Base-by-base conservation (phyloP, 1,284 basidiomycete genomes). In the Ustilago nuda region DNA sequence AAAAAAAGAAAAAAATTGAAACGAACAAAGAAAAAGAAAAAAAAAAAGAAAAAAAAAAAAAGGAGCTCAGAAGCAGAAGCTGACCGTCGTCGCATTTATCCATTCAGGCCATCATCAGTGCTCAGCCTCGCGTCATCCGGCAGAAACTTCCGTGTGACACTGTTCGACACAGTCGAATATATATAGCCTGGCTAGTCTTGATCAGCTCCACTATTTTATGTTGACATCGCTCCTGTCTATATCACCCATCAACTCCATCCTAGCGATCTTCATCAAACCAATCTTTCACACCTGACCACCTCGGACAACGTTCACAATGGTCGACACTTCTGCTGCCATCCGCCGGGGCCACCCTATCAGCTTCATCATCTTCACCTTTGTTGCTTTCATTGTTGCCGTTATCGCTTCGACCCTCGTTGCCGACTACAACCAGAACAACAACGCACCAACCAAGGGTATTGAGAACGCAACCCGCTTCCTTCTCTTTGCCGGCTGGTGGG, bases 401-500 rank as follows among this genome's bases (percentile, higher is more conserved):
- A 84, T 85, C 43, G 74, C 84, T 23, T 83, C 83, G 37, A 66
- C 67, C 11, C 61, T 85, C 35, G 77, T 79, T 12, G 54, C 72
- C 35, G 73, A 83, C 75, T 84, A 81, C 73, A 82, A 84, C 69
- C 41, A n/a, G n/a, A 66, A 82, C 76, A 65, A 73, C 68, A 70
- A 84, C 36, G 59, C 78, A 4, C 62, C 65, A 17, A 64, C 56
- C 52, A 32, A 5, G 36, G 60, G 69, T 36, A 69, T 80, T 51
- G 73, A 79, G 48, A 77, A 78, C 52, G 61, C 69, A 30, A 79
- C 83, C 37, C 79, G 80, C 36, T 85, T 81, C 74, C 63, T 80
- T 33, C 64, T 84, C 64, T 85, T 85, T 46, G 66, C 71, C 37
- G 81, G 81, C 37, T 85, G 84, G 84, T 85, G 79, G 81, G 78